Evolutionary conservation across 2,329 filamentous ascomycete genomes (phyloP), one percentile per base, ranked within the genome.

Genomic region (Lecanicillium sp.): DNA sequence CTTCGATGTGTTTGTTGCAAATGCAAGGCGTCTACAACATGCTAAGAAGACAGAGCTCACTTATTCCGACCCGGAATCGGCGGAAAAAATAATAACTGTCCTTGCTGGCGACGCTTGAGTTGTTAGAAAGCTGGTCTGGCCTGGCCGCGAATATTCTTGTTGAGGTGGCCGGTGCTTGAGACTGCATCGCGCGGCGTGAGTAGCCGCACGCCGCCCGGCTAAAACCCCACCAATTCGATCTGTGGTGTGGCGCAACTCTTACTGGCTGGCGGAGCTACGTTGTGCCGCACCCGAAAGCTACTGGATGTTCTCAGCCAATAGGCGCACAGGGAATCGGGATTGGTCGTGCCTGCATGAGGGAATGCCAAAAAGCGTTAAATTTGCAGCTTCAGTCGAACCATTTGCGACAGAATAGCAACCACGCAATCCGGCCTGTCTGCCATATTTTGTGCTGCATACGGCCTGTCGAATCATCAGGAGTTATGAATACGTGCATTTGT

Each of bases 41-140:
- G 29, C 22, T 40, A 47, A 53, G 52, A 52, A 51, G 51, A 50
- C 11, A 6, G 11, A 11, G 22, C 11, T 25, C 22, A 7, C 22
- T 6, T 25, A 11, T 25, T 11, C 11, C 7, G 22, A 25, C 22
- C 7, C 22, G 7, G 11, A 25, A 11, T 25, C 22, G 22, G 11
- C 11, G 7, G 22, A 6, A 7, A n/a, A 11, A 11, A 6, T 25
- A 25, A 25, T 11, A 11, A 25, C 6, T 7, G 11, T 11, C 22
- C 22, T 11, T 25, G 22, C 22, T 7, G 22, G 22, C 22, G 22
- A 25, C 22, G 22, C 22, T 25, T 6, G 22, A 25, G 11, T 7
- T 25, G 11, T 25, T 11, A 25, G 22, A 25, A 25, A 25, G 22
- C 11, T 7, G 11, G 22, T 11, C 22, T 25, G 22, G 22, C 11